Percentiles rank a stretch among this genome's conserved stretches.
These are phyloP conservation scores for Astrothelium macrocarpum DNA, from an alignment of 495 filamentous ascomycete genomes.

Conservation along the genomic window DNA sequence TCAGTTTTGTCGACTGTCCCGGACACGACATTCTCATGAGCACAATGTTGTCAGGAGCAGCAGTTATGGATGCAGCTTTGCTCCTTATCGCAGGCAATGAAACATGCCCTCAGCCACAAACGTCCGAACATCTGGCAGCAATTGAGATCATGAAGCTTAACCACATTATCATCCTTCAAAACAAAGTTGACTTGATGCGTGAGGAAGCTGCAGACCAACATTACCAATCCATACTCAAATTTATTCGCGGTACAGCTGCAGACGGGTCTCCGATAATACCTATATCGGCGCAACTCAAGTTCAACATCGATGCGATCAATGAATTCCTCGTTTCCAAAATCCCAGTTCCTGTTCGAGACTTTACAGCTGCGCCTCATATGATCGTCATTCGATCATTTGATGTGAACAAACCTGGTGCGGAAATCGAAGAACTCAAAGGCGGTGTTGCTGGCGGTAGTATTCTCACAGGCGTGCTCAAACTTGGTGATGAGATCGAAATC, in stretches of 20 bases:
- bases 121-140: slow-evolving; percentile 93
- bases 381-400: slow-evolving; percentile 98
- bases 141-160: slow-evolving; percentile 99
- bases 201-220: slow-evolving; percentile 86
- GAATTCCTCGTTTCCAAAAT: slow-evolving; percentile 88
- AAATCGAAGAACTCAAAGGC: slow-evolving; percentile 97
- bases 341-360: slow-evolving; percentile 81
- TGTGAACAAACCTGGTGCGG: slow-evolving; percentile 99
- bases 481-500: slow-evolving; percentile 97
- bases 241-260: slow-evolving; percentile 93
- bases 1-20: slow-evolving; percentile 89
- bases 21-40: slow-evolving; percentile 99
- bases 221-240: slow-evolving; percentile 92
- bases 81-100: slow-evolving; percentile 97
- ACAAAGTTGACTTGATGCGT: slow-evolving; percentile 97
- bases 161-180: slow-evolving; percentile 98
- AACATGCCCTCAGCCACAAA: slow-evolving; percentile 97
- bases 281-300: slow-evolving; percentile 96
- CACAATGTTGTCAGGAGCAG: slow-evolving; percentile 98
- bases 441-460: slow-evolving; percentile 97
- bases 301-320: slow-evolving; percentile 98
- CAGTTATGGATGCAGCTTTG: slow-evolving; percentile 97
- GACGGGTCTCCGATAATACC: slow-evolving; percentile 94
- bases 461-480: slow-evolving; percentile 86
- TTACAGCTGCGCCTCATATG: slow-evolving; percentile 85